Evolutionary conservation across 257 asterid genomes (phyloP).

Genomic region (Nicotiana paniculata): DNA sequence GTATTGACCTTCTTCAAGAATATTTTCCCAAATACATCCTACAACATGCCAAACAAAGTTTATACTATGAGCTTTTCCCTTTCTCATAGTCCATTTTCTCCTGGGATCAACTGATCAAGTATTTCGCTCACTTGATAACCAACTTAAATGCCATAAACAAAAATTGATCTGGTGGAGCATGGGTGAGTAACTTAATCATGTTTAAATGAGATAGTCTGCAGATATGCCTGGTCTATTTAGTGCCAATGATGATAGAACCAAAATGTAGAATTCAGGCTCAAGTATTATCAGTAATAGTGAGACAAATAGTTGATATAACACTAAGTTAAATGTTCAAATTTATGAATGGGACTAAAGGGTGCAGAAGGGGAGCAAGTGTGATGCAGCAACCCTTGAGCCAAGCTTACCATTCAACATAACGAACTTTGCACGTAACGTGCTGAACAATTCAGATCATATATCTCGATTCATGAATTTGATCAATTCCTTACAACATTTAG

Average conservation of each 20-base stretch:
- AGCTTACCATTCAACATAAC: neutral
- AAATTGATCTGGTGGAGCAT: neutral
- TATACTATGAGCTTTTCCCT: neutral
- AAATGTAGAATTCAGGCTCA: neutral
- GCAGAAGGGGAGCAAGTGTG: neutral
- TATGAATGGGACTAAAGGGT: neutral
- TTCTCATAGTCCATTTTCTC: neutral
- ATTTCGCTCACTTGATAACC: too few species aligned
- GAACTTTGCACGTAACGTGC: neutral
- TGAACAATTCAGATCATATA: neutral
- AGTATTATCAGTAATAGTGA: neutral
- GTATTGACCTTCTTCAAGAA: neutral
- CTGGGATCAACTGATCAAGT: neutral
- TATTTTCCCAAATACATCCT: neutral
- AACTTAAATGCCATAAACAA: neutral
- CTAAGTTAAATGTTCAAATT: neutral
- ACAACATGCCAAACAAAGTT: neutral
- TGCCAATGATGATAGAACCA: neutral
- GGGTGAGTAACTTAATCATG: neutral
- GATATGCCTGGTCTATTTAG: neutral
- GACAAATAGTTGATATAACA: neutral
- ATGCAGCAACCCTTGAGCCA: neutral
- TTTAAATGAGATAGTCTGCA: neutral
- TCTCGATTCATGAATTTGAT: neutral
- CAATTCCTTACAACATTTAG: neutral